Percentiles rank a stretch among this genome's conserved stretches.
phyloP scores from a whole-genome alignment of 345 rosid genomes.

The Microthlaspi erraticum region DNA sequence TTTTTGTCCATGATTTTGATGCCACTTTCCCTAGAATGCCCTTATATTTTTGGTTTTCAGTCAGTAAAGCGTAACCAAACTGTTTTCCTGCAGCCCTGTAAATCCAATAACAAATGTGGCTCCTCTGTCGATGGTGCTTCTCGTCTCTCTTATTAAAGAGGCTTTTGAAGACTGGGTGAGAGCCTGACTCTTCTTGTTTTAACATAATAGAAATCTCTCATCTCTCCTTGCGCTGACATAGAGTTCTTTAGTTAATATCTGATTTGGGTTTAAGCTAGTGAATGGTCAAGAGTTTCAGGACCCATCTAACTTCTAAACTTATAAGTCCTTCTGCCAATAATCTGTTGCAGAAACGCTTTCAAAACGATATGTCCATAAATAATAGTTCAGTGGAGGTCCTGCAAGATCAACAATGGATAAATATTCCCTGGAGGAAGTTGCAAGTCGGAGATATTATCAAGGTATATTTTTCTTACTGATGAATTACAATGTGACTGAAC shows the following conservation, averaged over 20 bases:
- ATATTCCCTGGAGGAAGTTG: slow-evolving; percentile 79
- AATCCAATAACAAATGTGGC: slow-evolving; percentile 88
- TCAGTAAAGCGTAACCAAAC: slow-evolving; percentile 20
- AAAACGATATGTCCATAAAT: slow-evolving; percentile 88
- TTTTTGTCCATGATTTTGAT: background rate
- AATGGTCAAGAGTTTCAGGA: background rate
- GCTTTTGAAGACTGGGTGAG: slow-evolving; percentile 97
- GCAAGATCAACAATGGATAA: slow-evolving; percentile 77
- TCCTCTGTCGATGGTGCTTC: slow-evolving; percentile 85
- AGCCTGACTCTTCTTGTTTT: slow-evolving; percentile 33
- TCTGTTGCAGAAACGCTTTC: slow-evolving; percentile 80
- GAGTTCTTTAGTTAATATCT: slow-evolving; percentile 6
- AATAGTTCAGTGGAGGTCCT: slow-evolving; percentile 71
- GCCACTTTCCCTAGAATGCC: background rate
- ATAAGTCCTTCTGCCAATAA: slow-evolving; percentile 24
- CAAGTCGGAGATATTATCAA: slow-evolving; percentile 90
- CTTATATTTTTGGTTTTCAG: slow-evolving; percentile 1
- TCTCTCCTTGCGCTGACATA: slow-evolving; percentile 12
- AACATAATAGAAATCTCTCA: slow-evolving; percentile 4
- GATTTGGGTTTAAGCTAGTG: background rate
- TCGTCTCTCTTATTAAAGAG: slow-evolving; percentile 90
- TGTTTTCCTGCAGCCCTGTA: slow-evolving; percentile 76
- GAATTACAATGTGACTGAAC: slow-evolving; percentile 1
- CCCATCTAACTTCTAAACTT: slow-evolving; percentile 21
- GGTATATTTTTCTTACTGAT: slow-evolving; percentile 48